A percentile compares a stretch with the other conserved stretches of the same genome.
These are phyloP conservation scores for Alternaria burnsii DNA, from an alignment of 2,329 filamentous ascomycete genomes.

Conservation along the genomic window DNA sequence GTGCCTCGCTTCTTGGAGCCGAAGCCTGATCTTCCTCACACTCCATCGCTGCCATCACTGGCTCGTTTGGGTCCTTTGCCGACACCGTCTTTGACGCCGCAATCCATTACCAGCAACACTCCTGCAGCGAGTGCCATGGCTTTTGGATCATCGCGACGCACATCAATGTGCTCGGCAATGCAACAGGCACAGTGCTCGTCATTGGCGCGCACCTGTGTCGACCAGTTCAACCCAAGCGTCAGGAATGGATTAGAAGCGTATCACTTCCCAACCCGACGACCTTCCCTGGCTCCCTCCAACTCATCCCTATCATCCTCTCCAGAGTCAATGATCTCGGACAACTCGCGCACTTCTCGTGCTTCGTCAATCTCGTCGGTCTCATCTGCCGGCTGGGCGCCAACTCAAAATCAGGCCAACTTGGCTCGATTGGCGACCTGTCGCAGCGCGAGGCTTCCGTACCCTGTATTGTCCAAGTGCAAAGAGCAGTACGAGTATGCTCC, in stretches of 20 bases:
- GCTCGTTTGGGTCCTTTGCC: conserved; percentile 65
- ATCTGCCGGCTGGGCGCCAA: conserved; percentile 61
- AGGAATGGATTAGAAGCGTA: conserved; percentile 56
- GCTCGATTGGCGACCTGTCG: conserved; percentile 63
- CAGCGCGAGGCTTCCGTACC: conserved; percentile 56
- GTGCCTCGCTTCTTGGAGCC: conserved; percentile 62
- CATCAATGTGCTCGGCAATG: conserved; percentile 68
- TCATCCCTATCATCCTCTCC: conserved; percentile 64
- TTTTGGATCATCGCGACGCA: conserved; percentile 58
- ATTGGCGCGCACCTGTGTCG: conserved; percentile 64
- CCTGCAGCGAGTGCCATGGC: conserved; percentile 67
- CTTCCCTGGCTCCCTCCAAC: conserved; percentile 60
- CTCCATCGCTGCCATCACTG: conserved; percentile 65
- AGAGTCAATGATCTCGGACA: conserved; percentile 71
- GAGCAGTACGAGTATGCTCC: conserved; percentile 46
- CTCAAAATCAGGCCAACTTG: conserved; percentile 58
- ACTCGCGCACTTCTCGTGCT: conserved; percentile 63
- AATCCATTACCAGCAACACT: conserved; percentile 62
- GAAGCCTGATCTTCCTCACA: conserved; percentile 58
- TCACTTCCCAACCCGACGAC: conserved; percentile 55
- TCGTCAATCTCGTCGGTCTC: conserved; percentile 64
- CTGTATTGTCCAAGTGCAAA: conserved; percentile 49
- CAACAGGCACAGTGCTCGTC: conserved; percentile 64
- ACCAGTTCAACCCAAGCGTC: conserved; percentile 56
- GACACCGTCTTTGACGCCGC: conserved; percentile 70